These are phyloP conservation scores for Sclerotinia sclerotiorum DNA, from an alignment of 2,329 filamentous ascomycete genomes.

Conservation along the genomic window DNA sequence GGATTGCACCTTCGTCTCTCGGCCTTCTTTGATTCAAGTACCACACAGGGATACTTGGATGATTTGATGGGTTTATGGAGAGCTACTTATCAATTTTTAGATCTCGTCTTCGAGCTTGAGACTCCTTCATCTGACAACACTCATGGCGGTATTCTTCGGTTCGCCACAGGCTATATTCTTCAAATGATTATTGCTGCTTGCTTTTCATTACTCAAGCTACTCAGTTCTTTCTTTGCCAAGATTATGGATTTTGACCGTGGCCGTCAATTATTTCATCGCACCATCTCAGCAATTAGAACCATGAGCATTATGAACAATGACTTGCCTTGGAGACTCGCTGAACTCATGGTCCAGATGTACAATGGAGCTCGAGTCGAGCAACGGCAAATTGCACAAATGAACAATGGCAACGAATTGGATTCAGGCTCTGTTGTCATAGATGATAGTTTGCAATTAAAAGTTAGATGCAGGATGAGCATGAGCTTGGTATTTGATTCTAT, in stretches of 20 bases:
- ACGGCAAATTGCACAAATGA: slow-evolving; percentile 46
- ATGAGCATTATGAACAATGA: slow-evolving; percentile 78
- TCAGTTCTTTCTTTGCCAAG: slow-evolving; percentile 72
- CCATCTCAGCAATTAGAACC: slow-evolving; percentile 67
- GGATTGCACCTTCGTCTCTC: slow-evolving; percentile 73
- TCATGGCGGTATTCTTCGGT: slow-evolving; percentile 53
- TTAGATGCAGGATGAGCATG: slow-evolving; percentile 83
- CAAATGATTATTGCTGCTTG: slow-evolving; percentile 83
- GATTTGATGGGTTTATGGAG: slow-evolving; percentile 76
- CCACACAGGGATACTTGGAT: slow-evolving; percentile 68
- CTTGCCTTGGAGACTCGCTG: slow-evolving; percentile 74
- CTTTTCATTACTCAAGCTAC: slow-evolving; percentile 74
- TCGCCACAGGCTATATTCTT: slow-evolving; percentile 74
- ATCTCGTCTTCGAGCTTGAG: slow-evolving; percentile 55
- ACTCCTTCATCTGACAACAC: slow-evolving; percentile 49
- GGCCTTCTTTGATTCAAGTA: slow-evolving; percentile 78
- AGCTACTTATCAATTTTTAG: slow-evolving; percentile 67
- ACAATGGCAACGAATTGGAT: slow-evolving; percentile 42
- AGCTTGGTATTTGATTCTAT: slow-evolving; percentile 82
- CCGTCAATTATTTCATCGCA: slow-evolving; percentile 67
- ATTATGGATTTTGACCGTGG: slow-evolving; percentile 70
- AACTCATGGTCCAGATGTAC: slow-evolving; percentile 87
- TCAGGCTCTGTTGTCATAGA: slow-evolving; percentile 48
- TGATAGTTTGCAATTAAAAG: slow-evolving; percentile 73
- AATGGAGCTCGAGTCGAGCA: slow-evolving; percentile 52